These are phyloP conservation scores for Trametes hirsuta DNA, from an alignment of 1,284 basidiomycete species.

Conservation along the genomic window DNA sequence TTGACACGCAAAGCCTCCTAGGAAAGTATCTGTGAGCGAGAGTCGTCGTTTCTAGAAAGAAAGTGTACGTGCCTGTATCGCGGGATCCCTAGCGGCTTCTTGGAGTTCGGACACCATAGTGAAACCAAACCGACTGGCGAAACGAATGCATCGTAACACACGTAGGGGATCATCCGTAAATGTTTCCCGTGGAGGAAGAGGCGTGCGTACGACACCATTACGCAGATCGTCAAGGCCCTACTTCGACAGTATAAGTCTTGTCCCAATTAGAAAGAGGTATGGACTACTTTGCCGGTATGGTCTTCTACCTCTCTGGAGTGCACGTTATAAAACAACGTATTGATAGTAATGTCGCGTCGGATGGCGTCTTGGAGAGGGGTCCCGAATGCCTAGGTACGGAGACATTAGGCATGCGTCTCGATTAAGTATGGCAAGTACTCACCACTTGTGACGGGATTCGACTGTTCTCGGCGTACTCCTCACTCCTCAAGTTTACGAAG, in stretches of 20 bases:
- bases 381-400: constrained; percentile 73
- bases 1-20: constrained; percentile 77
- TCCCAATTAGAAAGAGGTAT: neutral
- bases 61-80: constrained; percentile 65
- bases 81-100: constrained; percentile 65
- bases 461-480: constrained; percentile 87
- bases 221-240: constrained; percentile 86
- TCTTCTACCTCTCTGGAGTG: constrained; percentile 92
- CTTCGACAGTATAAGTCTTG: constrained; percentile 14
- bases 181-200: constrained; percentile 84
- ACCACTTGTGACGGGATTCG: constrained; percentile 91
- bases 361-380: constrained; percentile 93
- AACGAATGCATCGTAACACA: constrained; percentile 89
- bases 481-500: constrained; percentile 93
- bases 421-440: constrained; percentile 35
- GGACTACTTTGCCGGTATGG: constrained; percentile 72
- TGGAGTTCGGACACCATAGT: constrained; percentile 75
- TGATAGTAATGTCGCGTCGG: constrained; percentile 94
- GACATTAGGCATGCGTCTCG: neutral
- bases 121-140: constrained; percentile 91
- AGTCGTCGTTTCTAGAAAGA: neutral
- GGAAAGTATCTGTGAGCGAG: neutral
- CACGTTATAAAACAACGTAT: constrained; percentile 96
- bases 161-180: constrained; percentile 95
- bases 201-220: constrained; percentile 86